A percentile compares a stretch with the other conserved stretches of the same genome.
These are phyloP conservation scores for Chrysoporthe puriensis DNA, from an alignment of 2,329 filamentous ascomycete species.

Conservation along the genomic window DNA sequence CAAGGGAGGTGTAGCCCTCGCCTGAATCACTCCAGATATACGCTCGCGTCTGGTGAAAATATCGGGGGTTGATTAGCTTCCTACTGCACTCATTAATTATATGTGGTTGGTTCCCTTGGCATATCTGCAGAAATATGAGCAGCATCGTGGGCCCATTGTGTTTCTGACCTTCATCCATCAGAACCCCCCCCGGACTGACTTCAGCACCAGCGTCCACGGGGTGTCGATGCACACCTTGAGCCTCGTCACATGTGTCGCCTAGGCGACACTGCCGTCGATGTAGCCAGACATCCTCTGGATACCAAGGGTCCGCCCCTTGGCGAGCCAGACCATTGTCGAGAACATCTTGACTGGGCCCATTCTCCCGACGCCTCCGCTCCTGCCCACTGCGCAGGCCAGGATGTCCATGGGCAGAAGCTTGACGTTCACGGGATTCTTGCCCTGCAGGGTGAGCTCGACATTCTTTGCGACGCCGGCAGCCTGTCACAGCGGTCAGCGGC, in stretches of 20 bases:
- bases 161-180: no score
- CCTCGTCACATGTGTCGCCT: slow-evolving; percentile 19
- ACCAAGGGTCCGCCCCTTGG: slow-evolving; percentile 57
- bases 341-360: slow-evolving; percentile 52
- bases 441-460: slow-evolving; percentile 51
- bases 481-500: slow-evolving; percentile 28
- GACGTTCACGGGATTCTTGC: slow-evolving; percentile 47
- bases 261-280: slow-evolving; percentile 53
- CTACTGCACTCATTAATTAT: no score
- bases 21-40: not conserved
- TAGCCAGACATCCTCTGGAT: slow-evolving; percentile 49
- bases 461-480: slow-evolving; percentile 58
- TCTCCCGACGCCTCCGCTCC: slow-evolving; percentile 54
- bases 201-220: not conserved
- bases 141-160: no score
- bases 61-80: no score
- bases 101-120: no score
- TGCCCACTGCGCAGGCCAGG: slow-evolving; percentile 53
- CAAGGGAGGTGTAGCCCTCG: not conserved
- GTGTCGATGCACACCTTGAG: not conserved
- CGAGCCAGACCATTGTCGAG: slow-evolving; percentile 54
- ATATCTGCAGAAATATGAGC: no score
- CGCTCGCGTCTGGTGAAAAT: no score
- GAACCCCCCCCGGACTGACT: no score
- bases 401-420: slow-evolving; percentile 54